Evolutionary conservation across 169 alveolate species (phyloP).

Genomic region (Cryptosporidium ubiquitum): DNA sequence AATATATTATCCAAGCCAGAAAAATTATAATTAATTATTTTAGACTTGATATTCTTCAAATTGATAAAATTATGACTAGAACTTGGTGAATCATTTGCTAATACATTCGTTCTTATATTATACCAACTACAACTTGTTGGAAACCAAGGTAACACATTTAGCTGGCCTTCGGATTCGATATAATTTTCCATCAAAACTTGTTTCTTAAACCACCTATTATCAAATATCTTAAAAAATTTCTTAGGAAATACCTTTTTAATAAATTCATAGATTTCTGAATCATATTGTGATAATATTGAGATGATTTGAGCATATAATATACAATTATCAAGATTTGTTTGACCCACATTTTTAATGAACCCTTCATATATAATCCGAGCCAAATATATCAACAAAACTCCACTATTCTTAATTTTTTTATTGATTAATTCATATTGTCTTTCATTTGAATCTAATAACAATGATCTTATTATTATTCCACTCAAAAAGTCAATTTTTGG

Average conservation of each 20-base stretch:
- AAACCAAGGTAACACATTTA: slow-evolving; percentile 52
- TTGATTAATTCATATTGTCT: background rate
- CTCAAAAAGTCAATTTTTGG: slow-evolving; percentile 11
- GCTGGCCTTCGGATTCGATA: background rate
- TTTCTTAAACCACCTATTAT: slow-evolving; percentile 29
- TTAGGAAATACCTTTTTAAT: slow-evolving; percentile 30
- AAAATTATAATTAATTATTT: background rate
- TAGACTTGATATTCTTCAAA: background rate
- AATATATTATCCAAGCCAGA: background rate
- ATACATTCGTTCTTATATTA: slow-evolving; percentile 33
- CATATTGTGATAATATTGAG: slow-evolving; percentile 59
- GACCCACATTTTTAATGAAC: background rate
- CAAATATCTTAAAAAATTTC: slow-evolving; percentile 30
- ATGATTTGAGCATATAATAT: slow-evolving; percentile 56
- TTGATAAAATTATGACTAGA: background rate
- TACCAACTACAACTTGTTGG: slow-evolving; percentile 67
- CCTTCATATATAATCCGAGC: background rate
- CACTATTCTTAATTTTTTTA: background rate
- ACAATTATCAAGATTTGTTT: background rate
- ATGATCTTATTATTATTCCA: slow-evolving; percentile 32
- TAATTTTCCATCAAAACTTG: background rate
- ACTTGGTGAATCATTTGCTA: background rate
- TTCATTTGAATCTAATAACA: slow-evolving; percentile 40
- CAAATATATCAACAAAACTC: slow-evolving; percentile 13
- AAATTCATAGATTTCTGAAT: slow-evolving; percentile 34